Evolutionary conservation across 176 grass and related monocot genomes (phyloP).

Genomic region (Rhynchospora tenuis): DNA sequence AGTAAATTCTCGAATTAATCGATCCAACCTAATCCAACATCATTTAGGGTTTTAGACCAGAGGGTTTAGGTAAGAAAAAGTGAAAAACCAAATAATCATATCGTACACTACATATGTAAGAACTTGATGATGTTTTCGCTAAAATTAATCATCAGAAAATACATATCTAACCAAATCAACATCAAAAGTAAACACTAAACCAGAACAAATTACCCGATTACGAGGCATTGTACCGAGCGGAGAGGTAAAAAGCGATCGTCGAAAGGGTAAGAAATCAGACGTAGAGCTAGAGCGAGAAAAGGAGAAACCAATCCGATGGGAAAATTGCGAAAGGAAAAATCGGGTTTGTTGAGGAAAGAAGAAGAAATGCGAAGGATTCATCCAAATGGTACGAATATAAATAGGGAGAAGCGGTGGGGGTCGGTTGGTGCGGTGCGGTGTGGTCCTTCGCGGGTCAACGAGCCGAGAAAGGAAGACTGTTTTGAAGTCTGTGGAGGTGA

Average conservation of each 20-base stretch:
- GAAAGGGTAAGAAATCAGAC: slow-evolving; percentile 27
- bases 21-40: neutral
- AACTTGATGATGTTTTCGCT: neutral
- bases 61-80: neutral
- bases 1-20: neutral
- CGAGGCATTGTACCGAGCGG: neutral
- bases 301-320: slow-evolving; percentile 28
- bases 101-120: neutral
- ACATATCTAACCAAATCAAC: neutral
- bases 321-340: neutral
- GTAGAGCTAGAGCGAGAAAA: slow-evolving; percentile 23
- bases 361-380: slow-evolving; percentile 19
- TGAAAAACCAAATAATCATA: neutral
- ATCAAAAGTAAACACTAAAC: neutral
- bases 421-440: neutral
- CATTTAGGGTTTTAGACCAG: neutral
- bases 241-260: slow-evolving; percentile 4
- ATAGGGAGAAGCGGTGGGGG: neutral
- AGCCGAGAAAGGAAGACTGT: neutral
- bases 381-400: neutral
- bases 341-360: slow-evolving; percentile 3
- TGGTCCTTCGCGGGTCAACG: neutral
- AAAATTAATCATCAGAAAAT: neutral
- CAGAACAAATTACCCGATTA: slow-evolving; percentile 12
- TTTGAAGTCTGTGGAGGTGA: neutral